phyloP scores from a whole-genome alignment of 352 stramenopile species.

The Globisporangium nagaii region DNA sequence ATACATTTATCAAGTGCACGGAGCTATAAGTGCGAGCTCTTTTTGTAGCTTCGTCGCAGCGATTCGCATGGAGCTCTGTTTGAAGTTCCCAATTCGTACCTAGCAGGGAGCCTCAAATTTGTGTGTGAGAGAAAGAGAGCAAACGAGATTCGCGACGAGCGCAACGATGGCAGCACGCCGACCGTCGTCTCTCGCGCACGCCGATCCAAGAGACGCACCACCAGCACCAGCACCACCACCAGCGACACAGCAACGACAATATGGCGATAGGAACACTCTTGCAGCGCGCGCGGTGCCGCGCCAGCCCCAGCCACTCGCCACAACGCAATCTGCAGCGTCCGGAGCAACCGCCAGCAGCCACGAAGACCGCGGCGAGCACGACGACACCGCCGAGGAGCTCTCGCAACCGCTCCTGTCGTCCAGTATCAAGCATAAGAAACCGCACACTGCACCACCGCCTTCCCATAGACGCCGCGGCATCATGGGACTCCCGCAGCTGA shows the following conservation, averaged over 20 bases:
- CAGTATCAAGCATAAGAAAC: neutral
- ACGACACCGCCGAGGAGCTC: conserved; percentile 3
- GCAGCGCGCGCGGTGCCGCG: neutral
- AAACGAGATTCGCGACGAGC: no score
- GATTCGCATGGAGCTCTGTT: neutral
- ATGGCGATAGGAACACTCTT: no score
- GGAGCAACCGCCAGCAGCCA: neutral
- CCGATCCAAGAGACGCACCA: neutral
- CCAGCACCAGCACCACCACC: neutral
- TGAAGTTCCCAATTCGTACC: no score
- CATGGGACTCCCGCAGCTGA: conserved; percentile 19
- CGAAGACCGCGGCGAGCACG: neutral
- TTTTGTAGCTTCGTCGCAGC: neutral
- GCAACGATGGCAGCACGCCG: neutral
- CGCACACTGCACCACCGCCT: no score
- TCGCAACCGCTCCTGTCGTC: conserved; percentile 2
- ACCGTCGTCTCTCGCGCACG: neutral
- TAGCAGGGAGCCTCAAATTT: no score
- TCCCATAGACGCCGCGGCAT: neutral
- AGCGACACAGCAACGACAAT: no score
- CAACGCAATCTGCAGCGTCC: conserved; percentile 1
- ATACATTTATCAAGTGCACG: no score
- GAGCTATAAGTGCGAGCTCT: no score
- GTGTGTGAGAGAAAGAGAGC: no score
- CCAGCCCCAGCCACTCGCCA: neutral